Evolutionary conservation across 148 eudicot species (phyloP).

Genomic region (Fagopyrum tataricum): DNA sequence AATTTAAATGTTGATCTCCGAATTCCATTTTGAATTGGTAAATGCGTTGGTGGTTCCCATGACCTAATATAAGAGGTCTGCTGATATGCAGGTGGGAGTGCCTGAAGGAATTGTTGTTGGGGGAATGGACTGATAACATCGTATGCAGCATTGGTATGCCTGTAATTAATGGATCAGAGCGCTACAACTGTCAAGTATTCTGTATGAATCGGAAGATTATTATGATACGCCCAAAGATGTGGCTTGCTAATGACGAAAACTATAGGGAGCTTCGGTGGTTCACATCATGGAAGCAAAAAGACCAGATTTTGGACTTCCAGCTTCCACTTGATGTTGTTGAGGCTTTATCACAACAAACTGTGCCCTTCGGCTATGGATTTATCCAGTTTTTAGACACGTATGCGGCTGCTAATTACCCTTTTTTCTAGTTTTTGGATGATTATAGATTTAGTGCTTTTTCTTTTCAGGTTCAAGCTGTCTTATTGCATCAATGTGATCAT

Average conservation of each 20-base stretch:
- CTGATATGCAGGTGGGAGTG: conserved; percentile 81
- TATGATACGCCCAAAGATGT: conserved; percentile 93
- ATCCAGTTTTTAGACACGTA: conserved; percentile 84
- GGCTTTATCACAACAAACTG: conserved; percentile 51
- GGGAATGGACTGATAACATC: no score
- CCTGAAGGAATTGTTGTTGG: conserved; percentile 64
- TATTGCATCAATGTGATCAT: not conserved
- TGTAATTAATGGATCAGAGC: conserved; percentile 64
- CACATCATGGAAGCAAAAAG: conserved; percentile 78
- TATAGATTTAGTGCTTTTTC: no score
- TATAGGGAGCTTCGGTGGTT: conserved; percentile 95
- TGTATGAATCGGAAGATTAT: conserved; percentile 78
- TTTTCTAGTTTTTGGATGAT: no score
- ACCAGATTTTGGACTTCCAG: conserved; percentile 58
- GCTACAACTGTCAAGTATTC: conserved; percentile 87
- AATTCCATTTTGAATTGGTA: not conserved
- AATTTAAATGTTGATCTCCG: not conserved
- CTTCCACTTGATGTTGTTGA: conserved; percentile 63
- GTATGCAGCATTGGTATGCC: conserved; percentile 99
- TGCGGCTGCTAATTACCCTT: conserved; percentile 14
- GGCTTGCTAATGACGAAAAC: conserved; percentile 95
- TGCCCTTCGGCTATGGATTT: conserved; percentile 85
- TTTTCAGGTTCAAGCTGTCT: no score
- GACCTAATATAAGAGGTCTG: conserved; percentile 9
- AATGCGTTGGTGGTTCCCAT: not conserved